Evolutionary conservation across 176 grass and related monocot genomes (phyloP).

Genomic region (Hordeum vulgare): DNA sequence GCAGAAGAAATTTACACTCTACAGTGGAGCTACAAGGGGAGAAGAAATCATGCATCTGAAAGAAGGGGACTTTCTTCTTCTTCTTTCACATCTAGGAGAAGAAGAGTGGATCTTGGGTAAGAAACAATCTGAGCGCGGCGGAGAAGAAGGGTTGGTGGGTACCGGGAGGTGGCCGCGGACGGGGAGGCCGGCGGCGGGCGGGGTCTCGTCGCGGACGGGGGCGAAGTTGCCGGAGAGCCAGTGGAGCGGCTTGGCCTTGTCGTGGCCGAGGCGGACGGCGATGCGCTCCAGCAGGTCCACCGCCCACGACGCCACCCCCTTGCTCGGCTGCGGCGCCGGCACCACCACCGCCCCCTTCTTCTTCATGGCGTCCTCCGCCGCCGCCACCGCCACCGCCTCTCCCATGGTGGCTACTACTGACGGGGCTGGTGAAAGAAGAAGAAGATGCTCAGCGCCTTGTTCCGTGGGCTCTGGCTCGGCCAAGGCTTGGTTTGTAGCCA

Average conservation of each 20-base stretch:
- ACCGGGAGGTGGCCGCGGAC: conserved; percentile 68
- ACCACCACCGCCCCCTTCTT: conserved; percentile 8
- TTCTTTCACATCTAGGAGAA: not conserved
- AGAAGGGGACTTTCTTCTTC: not conserved
- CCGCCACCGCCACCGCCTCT: not conserved
- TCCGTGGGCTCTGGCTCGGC: not conserved
- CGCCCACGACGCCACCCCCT: conserved; percentile 48
- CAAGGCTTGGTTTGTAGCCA: not conserved
- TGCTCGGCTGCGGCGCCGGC: conserved; percentile 53
- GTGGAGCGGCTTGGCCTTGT: conserved; percentile 49
- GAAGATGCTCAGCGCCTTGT: not conserved
- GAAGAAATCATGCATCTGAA: not conserved
- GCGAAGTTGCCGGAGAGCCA: conserved; percentile 84
- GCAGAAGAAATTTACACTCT: not conserved
- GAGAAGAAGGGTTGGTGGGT: no score
- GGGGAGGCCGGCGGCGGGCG: conserved; percentile 49
- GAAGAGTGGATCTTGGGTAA: not conserved
- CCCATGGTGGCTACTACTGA: conserved; percentile 20
- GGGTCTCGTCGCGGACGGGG: conserved; percentile 68
- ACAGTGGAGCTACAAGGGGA: not conserved
- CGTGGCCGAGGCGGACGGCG: conserved; percentile 53
- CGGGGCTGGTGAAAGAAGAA: not conserved
- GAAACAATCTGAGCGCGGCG: no score
- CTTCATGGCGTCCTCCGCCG: conserved; percentile 9
- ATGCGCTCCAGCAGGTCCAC: conserved; percentile 59